Evolutionary conservation across 2,329 filamentous ascomycete species (phyloP).

Genomic region (Alternaria arborescens): DNA sequence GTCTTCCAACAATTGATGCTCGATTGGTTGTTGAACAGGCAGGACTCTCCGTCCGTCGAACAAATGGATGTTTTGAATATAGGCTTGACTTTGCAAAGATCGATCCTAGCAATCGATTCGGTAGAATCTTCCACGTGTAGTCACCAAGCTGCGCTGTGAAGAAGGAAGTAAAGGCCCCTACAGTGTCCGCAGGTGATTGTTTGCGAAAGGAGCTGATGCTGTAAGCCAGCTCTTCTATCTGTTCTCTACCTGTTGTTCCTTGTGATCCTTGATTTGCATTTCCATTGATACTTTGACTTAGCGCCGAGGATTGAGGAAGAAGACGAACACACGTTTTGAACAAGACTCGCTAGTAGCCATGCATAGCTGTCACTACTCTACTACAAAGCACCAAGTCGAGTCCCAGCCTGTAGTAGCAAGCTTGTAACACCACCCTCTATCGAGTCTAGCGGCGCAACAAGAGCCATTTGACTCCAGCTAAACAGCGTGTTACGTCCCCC

Average conservation of each 20-base stretch:
- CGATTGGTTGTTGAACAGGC: no score
- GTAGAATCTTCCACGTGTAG: not conserved
- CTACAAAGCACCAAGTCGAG: not conserved
- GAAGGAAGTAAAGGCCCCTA: no score
- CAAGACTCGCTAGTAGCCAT: not conserved
- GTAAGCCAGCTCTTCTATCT: no score
- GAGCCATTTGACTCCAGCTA: conserved; percentile 66
- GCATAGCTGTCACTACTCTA: not conserved
- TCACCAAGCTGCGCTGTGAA: not conserved
- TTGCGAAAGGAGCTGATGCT: no score
- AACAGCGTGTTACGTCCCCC: conserved; percentile 62
- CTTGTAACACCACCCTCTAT: conserved; percentile 41
- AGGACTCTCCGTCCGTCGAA: no score
- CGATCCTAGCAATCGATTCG: not conserved
- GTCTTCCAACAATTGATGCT: no score
- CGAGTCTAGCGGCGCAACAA: conserved; percentile 60
- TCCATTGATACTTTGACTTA: not conserved
- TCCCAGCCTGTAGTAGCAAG: conserved; percentile 15
- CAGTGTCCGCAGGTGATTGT: no score
- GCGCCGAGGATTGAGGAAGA: not conserved
- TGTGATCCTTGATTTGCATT: not conserved
- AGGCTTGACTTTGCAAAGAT: no score
- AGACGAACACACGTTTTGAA: not conserved
- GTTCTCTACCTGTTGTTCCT: no score
- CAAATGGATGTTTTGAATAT: no score